Evolutionary conservation across 1,139 yeast genomes (phyloP).

Genomic region (Suhomyces kunorum): DNA sequence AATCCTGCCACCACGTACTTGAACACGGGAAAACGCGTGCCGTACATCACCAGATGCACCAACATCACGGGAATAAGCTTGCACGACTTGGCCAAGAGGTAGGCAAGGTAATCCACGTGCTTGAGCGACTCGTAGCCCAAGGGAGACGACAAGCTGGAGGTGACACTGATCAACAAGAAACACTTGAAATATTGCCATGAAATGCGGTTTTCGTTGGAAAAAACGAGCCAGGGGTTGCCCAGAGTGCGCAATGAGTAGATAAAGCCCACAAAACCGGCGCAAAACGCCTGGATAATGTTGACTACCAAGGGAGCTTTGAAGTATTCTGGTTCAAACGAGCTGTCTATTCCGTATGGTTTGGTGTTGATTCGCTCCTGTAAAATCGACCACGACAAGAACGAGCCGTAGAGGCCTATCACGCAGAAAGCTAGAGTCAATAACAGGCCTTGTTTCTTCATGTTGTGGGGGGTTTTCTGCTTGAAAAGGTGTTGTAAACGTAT

Average conservation of each 20-base stretch:
- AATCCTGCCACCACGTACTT: slow-evolving; percentile 75
- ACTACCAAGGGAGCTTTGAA: slow-evolving; percentile 79
- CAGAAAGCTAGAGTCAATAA: slow-evolving; percentile 49
- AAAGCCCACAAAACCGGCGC: slow-evolving; percentile 71
- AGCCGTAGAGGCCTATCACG: slow-evolving; percentile 73
- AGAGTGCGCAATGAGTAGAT: slow-evolving; percentile 47
- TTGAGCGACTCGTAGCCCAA: slow-evolving; percentile 71
- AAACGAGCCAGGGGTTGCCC: slow-evolving; percentile 33
- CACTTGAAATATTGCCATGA: slow-evolving; percentile 32
- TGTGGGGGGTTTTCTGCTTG: not conserved
- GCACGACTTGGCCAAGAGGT: slow-evolving; percentile 87
- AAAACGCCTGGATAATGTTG: slow-evolving; percentile 68
- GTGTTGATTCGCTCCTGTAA: slow-evolving; percentile 87
- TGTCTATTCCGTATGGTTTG: slow-evolving; percentile 60
- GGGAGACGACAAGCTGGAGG: slow-evolving; percentile 83
- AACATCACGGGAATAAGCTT: slow-evolving; percentile 90
- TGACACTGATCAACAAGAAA: slow-evolving; percentile 65
- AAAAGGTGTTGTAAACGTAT: not conserved
- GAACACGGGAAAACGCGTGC: slow-evolving; percentile 68
- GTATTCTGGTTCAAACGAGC: slow-evolving; percentile 42
- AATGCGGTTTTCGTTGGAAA: slow-evolving; percentile 24
- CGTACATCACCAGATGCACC: slow-evolving; percentile 73
- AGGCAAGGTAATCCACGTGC: slow-evolving; percentile 85
- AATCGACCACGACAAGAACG: slow-evolving; percentile 88
- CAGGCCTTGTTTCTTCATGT: slow-evolving; percentile 24